Percentiles rank a stretch among this genome's conserved stretches.
These are phyloP conservation scores for Nannochloropsis salina DNA, from an alignment of 108 stramenopile genomes.

Conservation along the genomic window DNA sequence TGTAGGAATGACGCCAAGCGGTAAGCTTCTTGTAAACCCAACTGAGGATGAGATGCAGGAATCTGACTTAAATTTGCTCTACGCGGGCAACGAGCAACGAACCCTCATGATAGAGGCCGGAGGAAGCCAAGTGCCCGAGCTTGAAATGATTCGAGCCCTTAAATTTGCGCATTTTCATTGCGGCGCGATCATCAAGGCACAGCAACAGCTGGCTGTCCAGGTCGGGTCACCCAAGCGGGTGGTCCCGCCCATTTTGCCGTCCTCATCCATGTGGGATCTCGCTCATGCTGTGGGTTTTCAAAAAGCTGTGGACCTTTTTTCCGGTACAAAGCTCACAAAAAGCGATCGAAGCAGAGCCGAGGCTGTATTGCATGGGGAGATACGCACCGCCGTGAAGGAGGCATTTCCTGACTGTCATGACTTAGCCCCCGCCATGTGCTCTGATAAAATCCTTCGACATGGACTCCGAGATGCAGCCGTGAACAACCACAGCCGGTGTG, in stretches of 20 bases:
- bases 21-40: conserved; percentile 50
- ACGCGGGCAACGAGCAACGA: conserved; percentile 48
- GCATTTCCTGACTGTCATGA: conserved; percentile 31
- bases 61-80: conserved; percentile 44
- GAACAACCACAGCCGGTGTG: conserved; percentile 21
- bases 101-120: conserved; percentile 55
- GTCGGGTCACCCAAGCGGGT: background rate
- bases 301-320: conserved; percentile 25
- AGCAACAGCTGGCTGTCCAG: background rate
- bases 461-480: conserved; percentile 32
- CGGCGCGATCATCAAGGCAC: conserved; percentile 10
- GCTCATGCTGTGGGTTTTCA: conserved; percentile 24
- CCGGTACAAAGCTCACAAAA: conserved; percentile 12
- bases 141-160: conserved; percentile 29
- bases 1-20: conserved; percentile 53
- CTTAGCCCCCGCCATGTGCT: conserved; percentile 21
- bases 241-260: background rate
- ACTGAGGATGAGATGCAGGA: conserved; percentile 30
- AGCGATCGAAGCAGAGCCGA: conserved; percentile 35
- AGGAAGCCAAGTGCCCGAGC: conserved; percentile 44
- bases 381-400: conserved; percentile 21
- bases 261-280: background rate
- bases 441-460: conserved; percentile 35
- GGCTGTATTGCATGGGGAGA: conserved; percentile 22
- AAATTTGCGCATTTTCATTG: conserved; percentile 38